phyloP scores from a whole-genome alignment of 2,329 filamentous ascomycete genomes.

The Teratosphaeria destructans region DNA sequence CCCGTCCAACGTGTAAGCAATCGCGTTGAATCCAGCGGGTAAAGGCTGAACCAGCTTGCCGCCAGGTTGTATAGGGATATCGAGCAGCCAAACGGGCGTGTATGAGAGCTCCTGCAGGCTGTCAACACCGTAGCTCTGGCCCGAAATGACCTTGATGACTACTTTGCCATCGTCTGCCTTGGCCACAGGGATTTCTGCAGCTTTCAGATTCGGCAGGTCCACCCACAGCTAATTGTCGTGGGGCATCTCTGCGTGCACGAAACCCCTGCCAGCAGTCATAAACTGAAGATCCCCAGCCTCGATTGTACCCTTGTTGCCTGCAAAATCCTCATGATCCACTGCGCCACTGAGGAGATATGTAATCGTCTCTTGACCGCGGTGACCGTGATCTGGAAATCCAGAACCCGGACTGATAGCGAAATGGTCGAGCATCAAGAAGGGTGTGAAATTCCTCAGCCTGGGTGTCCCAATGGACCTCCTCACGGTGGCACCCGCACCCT shows the following conservation, averaged over 20 bases:
- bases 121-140: constrained; percentile 72
- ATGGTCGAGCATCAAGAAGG: constrained; percentile 91
- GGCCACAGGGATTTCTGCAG: constrained; percentile 67
- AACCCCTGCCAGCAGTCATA: constrained; percentile 88
- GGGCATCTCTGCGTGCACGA: constrained; percentile 91
- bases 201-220: constrained; percentile 72
- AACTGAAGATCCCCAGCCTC: constrained; percentile 86
- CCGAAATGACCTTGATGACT: constrained; percentile 80
- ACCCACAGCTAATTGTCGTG: constrained; percentile 88
- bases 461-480: constrained; percentile 79
- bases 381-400: constrained; percentile 76
- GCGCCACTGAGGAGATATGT: constrained; percentile 81
- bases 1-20: constrained; percentile 76
- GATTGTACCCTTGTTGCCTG: constrained; percentile 75
- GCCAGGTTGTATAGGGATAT: constrained; percentile 70
- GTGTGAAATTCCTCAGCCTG: constrained; percentile 73
- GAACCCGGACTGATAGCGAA: constrained; percentile 71
- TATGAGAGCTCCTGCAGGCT: constrained; percentile 85
- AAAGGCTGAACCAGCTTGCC: constrained; percentile 65
- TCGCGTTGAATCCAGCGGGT: constrained; percentile 77
- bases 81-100: constrained; percentile 93
- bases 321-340: constrained; percentile 87
- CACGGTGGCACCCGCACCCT: constrained; percentile 80
- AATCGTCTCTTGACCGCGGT: constrained; percentile 77
- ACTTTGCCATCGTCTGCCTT: constrained; percentile 63